These are phyloP conservation scores for Zizania latifolia DNA, from an alignment of 176 grass and related monocot species.

Conservation along the genomic window DNA sequence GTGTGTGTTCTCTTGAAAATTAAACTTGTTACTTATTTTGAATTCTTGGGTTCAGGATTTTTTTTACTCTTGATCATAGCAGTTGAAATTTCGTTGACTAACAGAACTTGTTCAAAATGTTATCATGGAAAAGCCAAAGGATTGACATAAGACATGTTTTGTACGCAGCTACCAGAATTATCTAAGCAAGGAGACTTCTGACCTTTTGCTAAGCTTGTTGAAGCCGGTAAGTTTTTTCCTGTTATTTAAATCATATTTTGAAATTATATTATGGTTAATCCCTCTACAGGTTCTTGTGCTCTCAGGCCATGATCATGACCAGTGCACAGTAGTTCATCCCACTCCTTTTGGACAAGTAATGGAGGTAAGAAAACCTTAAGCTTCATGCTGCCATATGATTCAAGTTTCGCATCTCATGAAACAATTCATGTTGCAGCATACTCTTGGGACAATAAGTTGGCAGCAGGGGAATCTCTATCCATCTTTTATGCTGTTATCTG, in stretches of 20 bases:
- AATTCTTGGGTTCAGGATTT: too few species aligned
- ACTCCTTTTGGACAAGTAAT: constrained; percentile 50
- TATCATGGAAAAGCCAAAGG: not conserved
- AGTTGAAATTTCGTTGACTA: not conserved
- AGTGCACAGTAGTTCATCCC: constrained; percentile 75
- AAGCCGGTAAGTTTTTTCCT: constrained; percentile 59
- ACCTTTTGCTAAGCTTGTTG: constrained; percentile 66
- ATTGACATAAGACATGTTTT: constrained; percentile 20
- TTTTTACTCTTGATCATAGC: constrained; percentile 14
- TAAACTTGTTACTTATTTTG: too few species aligned
- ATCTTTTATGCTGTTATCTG: constrained; percentile 94
- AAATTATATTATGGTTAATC: constrained; percentile 21
- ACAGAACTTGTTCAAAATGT: constrained; percentile 2
- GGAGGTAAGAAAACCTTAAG: constrained; percentile 50
- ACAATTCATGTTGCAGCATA: constrained; percentile 60
- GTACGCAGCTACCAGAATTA: constrained; percentile 91
- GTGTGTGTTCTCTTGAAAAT: not conserved
- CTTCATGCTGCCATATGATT: not conserved
- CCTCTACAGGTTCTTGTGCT: constrained; percentile 71
- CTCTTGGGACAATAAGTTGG: constrained; percentile 83
- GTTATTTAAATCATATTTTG: constrained; percentile 12
- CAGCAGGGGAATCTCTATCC: constrained; percentile 94
- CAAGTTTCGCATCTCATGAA: constrained; percentile 28
- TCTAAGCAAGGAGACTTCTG: constrained; percentile 79
- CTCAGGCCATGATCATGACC: constrained; percentile 95